Base-by-base conservation (phyloP, 2,329 filamentous ascomycete genomes). In the Xylariaceae sp. region DNA sequence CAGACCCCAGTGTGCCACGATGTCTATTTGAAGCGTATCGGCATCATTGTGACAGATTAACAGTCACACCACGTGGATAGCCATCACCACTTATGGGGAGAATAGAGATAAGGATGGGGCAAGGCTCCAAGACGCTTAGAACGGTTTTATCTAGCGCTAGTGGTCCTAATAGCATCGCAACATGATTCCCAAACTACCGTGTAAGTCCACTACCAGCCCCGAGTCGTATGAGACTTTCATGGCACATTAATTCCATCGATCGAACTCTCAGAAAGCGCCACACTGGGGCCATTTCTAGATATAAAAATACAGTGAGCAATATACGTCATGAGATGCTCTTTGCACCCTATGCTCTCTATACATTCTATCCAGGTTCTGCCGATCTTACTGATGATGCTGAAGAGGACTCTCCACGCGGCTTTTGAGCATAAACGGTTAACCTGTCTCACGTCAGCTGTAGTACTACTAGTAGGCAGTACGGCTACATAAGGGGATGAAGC, bases 371-470 rank as follows among this genome's bases (percentile, higher is more conserved):
- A 4, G 41, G 45, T 29, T 53, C 49, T 26, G 50, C 32, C 3
- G 57, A 57, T 40, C 32, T 46, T 18, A 50, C 24, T 8, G 58
- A 58, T 20, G 58, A 53, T 27, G 29, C 33, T 21, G 55, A 61
- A 21, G 64, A 62, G 15, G 58, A 58, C 23, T 55, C 59, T 21
- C 51, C 61, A 11, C 60, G 61, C 1, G 66, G 64, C 41, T 68
- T 68, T 18, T 63, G 65, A 23, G 59, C 65, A 37, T 66, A 68
- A 23, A 68, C 58, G 6, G 64, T 67, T 37, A 66, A 50, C 43
- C 66, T 68, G 20, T 39, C 10, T 13, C 8, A 21, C 20, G 20
- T 58, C 20, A 58, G 51, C 43, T 33, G 13, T 36, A 27, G 20
- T 32, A 33, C 26, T 15, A 16, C 15, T 36, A 6, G 10, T 11